Evolutionary conservation across 768 basidiomycete species (phyloP).

Genomic region (Cystofilobasidium bisporidii): DNA sequence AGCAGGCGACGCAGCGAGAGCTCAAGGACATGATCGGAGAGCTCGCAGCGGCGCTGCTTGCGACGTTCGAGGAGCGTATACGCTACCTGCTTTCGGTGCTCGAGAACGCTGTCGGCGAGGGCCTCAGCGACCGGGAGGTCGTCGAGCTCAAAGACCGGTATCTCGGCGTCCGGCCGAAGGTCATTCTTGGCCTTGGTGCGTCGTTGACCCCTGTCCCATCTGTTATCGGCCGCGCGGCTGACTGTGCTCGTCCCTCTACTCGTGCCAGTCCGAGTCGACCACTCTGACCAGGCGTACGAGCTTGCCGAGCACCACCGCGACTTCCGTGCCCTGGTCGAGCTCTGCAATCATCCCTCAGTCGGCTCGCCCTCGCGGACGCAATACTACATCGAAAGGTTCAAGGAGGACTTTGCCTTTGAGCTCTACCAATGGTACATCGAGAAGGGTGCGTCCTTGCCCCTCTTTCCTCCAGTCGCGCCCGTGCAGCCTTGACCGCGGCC

Average conservation of each 20-base stretch:
- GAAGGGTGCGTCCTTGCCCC: constrained; percentile 51
- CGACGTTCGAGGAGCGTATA: constrained; percentile 38
- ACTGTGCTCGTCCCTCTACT: not conserved
- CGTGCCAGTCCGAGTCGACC: constrained; percentile 44
- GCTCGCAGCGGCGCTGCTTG: constrained; percentile 39
- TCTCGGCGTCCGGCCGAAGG: constrained; percentile 58
- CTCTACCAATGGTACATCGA: constrained; percentile 90
- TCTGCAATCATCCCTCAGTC: constrained; percentile 57
- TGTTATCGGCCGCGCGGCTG: constrained; percentile 41
- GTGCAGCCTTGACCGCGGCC: too few relatives aligned
- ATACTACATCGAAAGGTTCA: constrained; percentile 64
- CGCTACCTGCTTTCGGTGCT: constrained; percentile 29
- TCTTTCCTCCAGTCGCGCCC: too few relatives aligned
- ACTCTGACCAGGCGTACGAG: constrained; percentile 60
- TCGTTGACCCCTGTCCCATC: constrained; percentile 15
- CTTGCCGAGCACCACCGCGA: constrained; percentile 82
- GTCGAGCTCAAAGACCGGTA: constrained; percentile 60
- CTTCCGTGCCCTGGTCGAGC: constrained; percentile 69
- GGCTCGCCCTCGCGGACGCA: constrained; percentile 43
- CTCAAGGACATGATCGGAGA: constrained; percentile 39
- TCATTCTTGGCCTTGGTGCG: constrained; percentile 73
- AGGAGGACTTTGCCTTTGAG: constrained; percentile 74
- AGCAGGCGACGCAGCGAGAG: constrained; percentile 34
- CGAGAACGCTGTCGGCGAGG: constrained; percentile 31
- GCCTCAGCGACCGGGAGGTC: constrained; percentile 49